Evolutionary conservation across 306 rosid species (phyloP), one percentile per base, ranked within the genome.

Genomic region (Castanea sativa): DNA sequence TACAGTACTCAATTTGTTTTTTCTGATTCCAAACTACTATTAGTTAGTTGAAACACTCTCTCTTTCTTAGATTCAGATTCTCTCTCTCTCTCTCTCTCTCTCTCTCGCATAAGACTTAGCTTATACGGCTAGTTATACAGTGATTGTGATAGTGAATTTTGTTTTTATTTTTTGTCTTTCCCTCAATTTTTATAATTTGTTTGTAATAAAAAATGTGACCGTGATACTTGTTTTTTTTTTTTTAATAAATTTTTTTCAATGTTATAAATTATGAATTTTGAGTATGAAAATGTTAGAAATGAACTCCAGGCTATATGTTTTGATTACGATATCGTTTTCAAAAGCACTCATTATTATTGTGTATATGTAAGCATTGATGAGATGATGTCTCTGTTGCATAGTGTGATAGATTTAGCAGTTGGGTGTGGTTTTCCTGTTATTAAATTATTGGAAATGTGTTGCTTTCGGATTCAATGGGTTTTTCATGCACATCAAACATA

Each of bases 51-150:
- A 5, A 80, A 25, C 41, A 18, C 71, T n/a, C 72, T 69, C 23
- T 78, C 16, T 43, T 5, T 12, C 70, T 61, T 32, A 68, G 41
- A 77, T 81, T 81, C 81, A 35, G 58, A 25, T 76, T 76, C 77
- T 81, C 83, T 55, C 59, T 59, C 51, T 11, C 58, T 64, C 29
- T 59, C 69, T 71, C 23, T 43, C 49, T 56, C 4, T 21, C 6
- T 61, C 76, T 18, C 6, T 5, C 38, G 23, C 30, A n/a, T 21
- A 14, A 7, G 4, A 59, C 30, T 27, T 25, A 23, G 33, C 32
- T 11, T 41, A 19, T 16, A 30, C 13, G 15, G 69, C 35, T 61
- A 61, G 71, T 6, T 33, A 8, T 16, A 67, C 35, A 18, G 51
- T 67, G 23, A 67, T 35, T 32, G 51, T 19, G 12, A 67, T 33